Evolutionary conservation across 129 eudicot genomes (phyloP), one percentile per base, ranked within the genome.

Genomic region (Artemisia argyi): DNA sequence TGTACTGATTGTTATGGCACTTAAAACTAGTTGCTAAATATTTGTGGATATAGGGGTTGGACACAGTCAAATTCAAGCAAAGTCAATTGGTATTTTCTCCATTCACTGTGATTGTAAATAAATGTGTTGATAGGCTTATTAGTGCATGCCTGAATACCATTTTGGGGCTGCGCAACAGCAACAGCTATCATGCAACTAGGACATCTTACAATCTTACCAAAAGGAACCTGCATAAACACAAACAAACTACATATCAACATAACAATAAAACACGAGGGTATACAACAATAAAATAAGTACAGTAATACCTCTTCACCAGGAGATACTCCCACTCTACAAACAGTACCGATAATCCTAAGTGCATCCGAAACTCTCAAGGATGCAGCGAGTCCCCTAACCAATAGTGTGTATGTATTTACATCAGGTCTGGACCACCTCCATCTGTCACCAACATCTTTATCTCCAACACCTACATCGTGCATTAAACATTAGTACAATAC

Each of bases 401-500:
- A 78, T 52, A 87, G 47, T 20, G 96, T 86, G 66, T 87, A 88
- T 15, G 84, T 85, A 70, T 81, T 75, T 61, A 86, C 91, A 83
- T 95, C 96, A 26, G 99, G 99, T 81, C 97, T 88, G 35, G 97
- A 83, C 99, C 99, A 95, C 79, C 59, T 88, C 97, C 97, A 95
- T 75, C 89, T 79, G 70, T 83, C 89, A 66, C 82, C 77, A 9
- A 24, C 17, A 66, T 80, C 85, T 69, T 84, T 88, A 59, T 83
- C 94, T 18, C 80, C 81, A 61, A 77, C 76, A 61, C 80, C 89
- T 85, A 89, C 74, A 69, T 56, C 74, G 78, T 74, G 11, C 47
- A 70, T 61, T 62, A 73, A 61, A 71, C 17, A 56, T 46, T 61
- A 46, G 59, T 54, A 22, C 28, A 51, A 35, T 50, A 35, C 12